Base-by-base conservation (phyloP, 1,284 basidiomycete genomes). In the Puccinia brachypodii region DNA sequence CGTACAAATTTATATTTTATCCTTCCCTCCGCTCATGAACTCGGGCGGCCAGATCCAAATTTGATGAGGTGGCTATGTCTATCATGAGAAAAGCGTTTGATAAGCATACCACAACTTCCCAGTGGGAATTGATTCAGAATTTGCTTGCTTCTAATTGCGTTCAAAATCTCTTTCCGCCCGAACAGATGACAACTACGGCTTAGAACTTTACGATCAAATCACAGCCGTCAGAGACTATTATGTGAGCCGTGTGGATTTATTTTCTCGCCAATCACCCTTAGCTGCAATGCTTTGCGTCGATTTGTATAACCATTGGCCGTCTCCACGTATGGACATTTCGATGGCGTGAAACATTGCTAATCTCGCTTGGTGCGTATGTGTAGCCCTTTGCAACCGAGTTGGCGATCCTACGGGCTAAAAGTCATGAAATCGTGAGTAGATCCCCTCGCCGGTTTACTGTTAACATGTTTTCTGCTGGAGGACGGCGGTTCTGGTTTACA, bases 351-450 rank as follows among this genome's bases (percentile, higher is more conserved):
- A 33, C 42, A 19, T 36, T 53, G 25, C 31, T 72, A 42, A 76
- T 50, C n/a, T n/a, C n/a, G n/a, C n/a, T n/a, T n/a, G 19, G 42
- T 64, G 3, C n/a, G 53, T 33, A 16, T 47, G 22, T 66, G 6
- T 25, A 81, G 79, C 79, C 79, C 33, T 81, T 64, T 60, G 71
- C 31, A n/a, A 81, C 69, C 58, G 79, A 81, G 71, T 56, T 81
- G n/a, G 58, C 28, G 40, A 81, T 81, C 25, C 42, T 81, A 28
- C 69, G 73, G 36, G 42, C 42, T 31, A 72, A 81, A 19, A 58
- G 71, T 22, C 25, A 33, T 44, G 71, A 81, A 25, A 81, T 81
- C 22, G 79, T 81, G 11, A 81, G 79, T 66, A 28, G n/a, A n/a
- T 74, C 31, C 22, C 19, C 16, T 40, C 72, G 28, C 11, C 56